Percentiles rank a stretch among this genome's conserved stretches.
These are phyloP conservation scores for Rosa hybrid DNA, from an alignment of 331 rosid species.

Conservation along the genomic window DNA sequence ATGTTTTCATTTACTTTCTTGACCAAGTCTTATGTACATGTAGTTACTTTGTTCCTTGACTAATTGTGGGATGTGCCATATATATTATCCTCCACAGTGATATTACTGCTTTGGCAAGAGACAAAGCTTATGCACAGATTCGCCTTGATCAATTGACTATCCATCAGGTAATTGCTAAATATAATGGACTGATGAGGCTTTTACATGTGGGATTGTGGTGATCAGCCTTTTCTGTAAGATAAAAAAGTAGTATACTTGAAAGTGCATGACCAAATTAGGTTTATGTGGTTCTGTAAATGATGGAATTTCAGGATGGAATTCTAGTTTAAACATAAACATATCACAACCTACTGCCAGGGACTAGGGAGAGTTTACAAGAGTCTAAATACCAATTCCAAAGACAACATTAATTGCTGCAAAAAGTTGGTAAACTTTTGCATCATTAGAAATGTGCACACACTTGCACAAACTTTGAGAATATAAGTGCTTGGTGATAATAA, in stretches of 20 bases:
- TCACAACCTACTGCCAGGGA: background rate
- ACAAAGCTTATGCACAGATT: conserved; percentile 80
- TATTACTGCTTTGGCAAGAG: conserved; percentile 96
- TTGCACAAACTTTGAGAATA: background rate
- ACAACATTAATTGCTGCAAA: background rate
- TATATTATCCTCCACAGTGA: conserved; percentile 55
- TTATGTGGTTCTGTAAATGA: background rate
- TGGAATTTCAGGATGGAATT: background rate
- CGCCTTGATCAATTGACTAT: conserved; percentile 82
- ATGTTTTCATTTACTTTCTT: background rate
- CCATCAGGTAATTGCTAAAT: conserved; percentile 62
- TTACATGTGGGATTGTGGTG: background rate
- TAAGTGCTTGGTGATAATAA: background rate
- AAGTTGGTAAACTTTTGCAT: background rate
- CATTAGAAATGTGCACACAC: background rate
- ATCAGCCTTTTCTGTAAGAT: conserved; percentile 1
- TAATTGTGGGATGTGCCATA: conserved; percentile 7
- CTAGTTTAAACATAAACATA: conserved; percentile 1
- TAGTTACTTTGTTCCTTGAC: background rate
- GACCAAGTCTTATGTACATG: conserved; percentile 19
- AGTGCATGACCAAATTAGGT: background rate
- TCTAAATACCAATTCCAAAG: background rate
- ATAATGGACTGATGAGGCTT: background rate
- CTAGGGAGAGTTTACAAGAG: background rate
- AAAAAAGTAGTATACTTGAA: background rate